Evolutionary conservation across 192 early-diverging fungal genomes (phyloP), one percentile per base, ranked within the genome.

Genomic region (Cetraspora pellucida): DNA sequence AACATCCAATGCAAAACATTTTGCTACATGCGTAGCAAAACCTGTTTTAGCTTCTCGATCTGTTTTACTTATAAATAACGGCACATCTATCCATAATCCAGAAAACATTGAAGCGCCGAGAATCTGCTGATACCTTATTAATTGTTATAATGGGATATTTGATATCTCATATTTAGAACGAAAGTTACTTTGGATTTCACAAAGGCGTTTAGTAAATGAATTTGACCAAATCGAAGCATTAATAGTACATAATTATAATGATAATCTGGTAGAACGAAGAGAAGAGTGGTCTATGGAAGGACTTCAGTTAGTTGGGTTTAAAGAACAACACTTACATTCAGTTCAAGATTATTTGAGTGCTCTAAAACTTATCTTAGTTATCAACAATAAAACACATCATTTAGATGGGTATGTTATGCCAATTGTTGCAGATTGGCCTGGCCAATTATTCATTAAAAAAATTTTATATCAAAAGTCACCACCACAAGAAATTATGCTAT

Each of bases 391-490:
- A 25, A 5, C 37, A 14, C 2, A 65, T 19, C 31, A 70, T 70
- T 70, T 70, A 25, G 52, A 54, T 17, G 7, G 31, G 1, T 19
- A 31, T 31, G 1, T 30, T 3, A n/a, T 54, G 3, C 57, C 57
- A 30, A 46, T 74, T 60, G 13, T n/a, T 47, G 55, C 57, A 4
- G 57, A 74, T 25, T 74, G 55, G 6, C 43, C 72, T 13, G 37
- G 55, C 9, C 55, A 74, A 49, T 21, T 74, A 1, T 74, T 60
- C 10, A 74, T 74, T 23, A 44, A 43, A 21, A 23, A 69, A 69
- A 8, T 45, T 1, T 5, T 37, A 37, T 14, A 37, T 31, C 25
- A 63, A 14, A 17, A 0, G 2, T 17, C 3, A 37, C 4, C 1
- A 54, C 30, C 21, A 61, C 43, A 70, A 27, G 47, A 70, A 27